A percentile compares a stretch with the other conserved stretches of the same genome.
Evolutionary conservation across 768 basidiomycete species (phyloP).

Genomic region (Dacryopinax primogenitus): DNA sequence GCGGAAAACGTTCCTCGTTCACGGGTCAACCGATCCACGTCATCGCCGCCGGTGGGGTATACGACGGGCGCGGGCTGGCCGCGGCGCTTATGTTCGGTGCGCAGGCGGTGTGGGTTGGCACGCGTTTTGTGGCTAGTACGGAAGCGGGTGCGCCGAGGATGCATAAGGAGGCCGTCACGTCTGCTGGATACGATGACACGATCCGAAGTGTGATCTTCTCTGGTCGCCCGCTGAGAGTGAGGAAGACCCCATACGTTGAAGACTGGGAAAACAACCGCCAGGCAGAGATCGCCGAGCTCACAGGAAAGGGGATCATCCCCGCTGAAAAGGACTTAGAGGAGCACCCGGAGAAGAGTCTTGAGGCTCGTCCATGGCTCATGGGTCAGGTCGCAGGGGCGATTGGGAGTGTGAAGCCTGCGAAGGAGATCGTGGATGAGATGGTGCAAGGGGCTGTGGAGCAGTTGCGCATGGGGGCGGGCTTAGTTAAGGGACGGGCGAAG

Average conservation of each 20-base stretch:
- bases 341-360: slow-evolving; percentile 66
- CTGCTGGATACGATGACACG: slow-evolving; percentile 64
- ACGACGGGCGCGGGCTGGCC: slow-evolving; percentile 74
- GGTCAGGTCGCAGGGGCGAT: slow-evolving; percentile 57
- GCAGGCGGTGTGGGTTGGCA: slow-evolving; percentile 72
- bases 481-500: slow-evolving; percentile 19
- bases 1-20: slow-evolving; percentile 61
- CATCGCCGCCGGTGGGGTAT: slow-evolving; percentile 83
- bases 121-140: slow-evolving; percentile 68
- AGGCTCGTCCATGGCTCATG: slow-evolving; percentile 64
- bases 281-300: slow-evolving; percentile 70
- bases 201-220: slow-evolving; percentile 80
- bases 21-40: slow-evolving; percentile 78
- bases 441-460: slow-evolving; percentile 54
- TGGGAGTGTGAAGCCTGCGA: slow-evolving; percentile 61
- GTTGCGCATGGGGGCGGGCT: slow-evolving; percentile 30
- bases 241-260: slow-evolving; percentile 70
- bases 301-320: slow-evolving; percentile 72
- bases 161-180: slow-evolving; percentile 67
- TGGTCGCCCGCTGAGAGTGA: slow-evolving; percentile 76
- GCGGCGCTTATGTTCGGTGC: slow-evolving; percentile 85
- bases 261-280: slow-evolving; percentile 74
- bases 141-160: slow-evolving; percentile 73
- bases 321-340: slow-evolving; percentile 54
- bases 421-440: slow-evolving; percentile 75